Evolutionary conservation across 768 basidiomycete species (phyloP).

Genomic region (Pulveroboletus sp.): DNA sequence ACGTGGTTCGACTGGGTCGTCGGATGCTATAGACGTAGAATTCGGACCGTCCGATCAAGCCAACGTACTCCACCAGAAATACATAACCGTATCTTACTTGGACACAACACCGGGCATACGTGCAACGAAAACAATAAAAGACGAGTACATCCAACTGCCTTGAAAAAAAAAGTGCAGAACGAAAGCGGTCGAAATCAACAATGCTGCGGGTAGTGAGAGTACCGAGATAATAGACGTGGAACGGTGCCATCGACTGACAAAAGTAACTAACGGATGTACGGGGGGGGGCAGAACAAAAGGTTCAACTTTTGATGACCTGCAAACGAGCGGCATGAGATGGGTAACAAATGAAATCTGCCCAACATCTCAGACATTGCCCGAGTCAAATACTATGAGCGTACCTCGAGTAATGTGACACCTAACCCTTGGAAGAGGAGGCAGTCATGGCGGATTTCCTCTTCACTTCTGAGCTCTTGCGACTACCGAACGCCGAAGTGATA

Average conservation of each 20-base stretch:
- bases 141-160: slow-evolving; percentile 14
- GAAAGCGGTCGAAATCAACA: slow-evolving; percentile 3
- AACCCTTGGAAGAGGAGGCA: slow-evolving; percentile 26
- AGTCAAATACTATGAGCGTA: not conserved
- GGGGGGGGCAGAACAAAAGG: not conserved
- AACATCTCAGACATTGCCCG: slow-evolving; percentile 9
- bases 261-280: not conserved
- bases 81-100: slow-evolving; percentile 9
- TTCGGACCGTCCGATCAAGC: no score
- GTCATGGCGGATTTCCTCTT: slow-evolving; percentile 24
- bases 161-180: slow-evolving; percentile 5
- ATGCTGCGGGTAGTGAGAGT: slow-evolving; percentile 5
- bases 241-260: not conserved
- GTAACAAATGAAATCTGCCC: not conserved
- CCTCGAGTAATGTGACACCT: slow-evolving; percentile 3
- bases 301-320: slow-evolving; percentile 1
- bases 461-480: slow-evolving; percentile 26
- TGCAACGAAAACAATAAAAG: slow-evolving; percentile 14
- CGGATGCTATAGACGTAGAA: no score
- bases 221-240: slow-evolving; percentile 3
- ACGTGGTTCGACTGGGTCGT: no score
- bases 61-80: slow-evolving; percentile 14
- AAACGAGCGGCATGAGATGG: not conserved
- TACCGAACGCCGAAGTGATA: slow-evolving; percentile 19
- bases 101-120: slow-evolving; percentile 14